Base-by-base conservation (phyloP, 164 flowering plant species). In the Dillenia turbinata region DNA sequence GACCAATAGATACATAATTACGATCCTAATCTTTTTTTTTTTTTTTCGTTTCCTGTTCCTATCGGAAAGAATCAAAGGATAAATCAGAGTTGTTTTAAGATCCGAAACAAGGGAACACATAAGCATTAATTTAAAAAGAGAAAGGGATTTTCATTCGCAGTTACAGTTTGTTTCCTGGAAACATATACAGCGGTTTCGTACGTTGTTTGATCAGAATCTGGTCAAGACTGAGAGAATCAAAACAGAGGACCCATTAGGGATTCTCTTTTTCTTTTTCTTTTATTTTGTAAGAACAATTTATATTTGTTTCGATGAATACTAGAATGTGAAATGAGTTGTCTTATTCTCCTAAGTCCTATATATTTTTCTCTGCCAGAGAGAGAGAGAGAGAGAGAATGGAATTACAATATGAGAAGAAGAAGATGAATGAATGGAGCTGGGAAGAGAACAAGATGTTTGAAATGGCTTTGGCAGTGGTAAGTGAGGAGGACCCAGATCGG, bases 381-480 rank as follows among this genome's bases (percentile, higher is more conserved):
- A 52, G 17, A 26, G 16, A 11, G 49, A 62, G 44, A 49, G 43
- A 26, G 49, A 17, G 22, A 57, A 8, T 49, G 66, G 33, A 43
- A 22, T 54, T 8, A 44, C 49, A 40, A 24, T 2, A 78, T 81
- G 83, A 81, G 64, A 24, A 61, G 13, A 64, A 60, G 54, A 56
- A 63, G 52, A 59, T 69, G 45, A 69, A 74, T 51, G 78, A 64
- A 19, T 87, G 93, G 93, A 87, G 82, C 59, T 83, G 89, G 88
- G 86, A 85, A 59, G 88, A 85, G 80, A 87, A 87, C 75, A 85
- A 87, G 76, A 19, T 76, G 79, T 87, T 87, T 71, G 93, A 87
- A 71, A 52, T 83, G 66, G 93, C 89, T 60, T 63, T 87, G 62
- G 85, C 89, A 9, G 77, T 76, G 49, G 85, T 81, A 3, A 84